These are phyloP conservation scores for Sinapis alba DNA, from an alignment of 441 rosid genomes.

Conservation along the genomic window DNA sequence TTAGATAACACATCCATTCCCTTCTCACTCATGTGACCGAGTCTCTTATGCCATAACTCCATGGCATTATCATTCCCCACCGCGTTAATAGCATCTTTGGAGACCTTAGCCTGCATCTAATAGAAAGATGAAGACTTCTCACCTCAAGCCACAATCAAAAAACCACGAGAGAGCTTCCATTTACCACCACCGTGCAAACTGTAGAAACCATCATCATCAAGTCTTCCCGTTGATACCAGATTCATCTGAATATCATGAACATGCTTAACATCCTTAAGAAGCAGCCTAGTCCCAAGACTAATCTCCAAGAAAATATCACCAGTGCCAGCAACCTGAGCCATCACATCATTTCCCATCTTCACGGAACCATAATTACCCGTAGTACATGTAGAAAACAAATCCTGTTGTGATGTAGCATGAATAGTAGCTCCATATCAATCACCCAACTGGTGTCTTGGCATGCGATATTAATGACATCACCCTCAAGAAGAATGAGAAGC, in stretches of 20 bases:
- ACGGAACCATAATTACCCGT: too few species aligned
- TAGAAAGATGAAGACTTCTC: neutral
- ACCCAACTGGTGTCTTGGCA: too few species aligned
- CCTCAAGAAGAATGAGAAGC: too few species aligned
- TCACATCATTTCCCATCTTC: too few species aligned
- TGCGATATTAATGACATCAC: too few species aligned
- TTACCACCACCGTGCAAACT: neutral
- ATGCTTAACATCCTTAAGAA: slow-evolving; percentile 9
- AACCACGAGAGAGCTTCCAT: neutral
- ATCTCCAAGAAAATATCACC: slow-evolving; percentile 1
- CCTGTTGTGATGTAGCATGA: too few species aligned
- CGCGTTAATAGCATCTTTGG: neutral
- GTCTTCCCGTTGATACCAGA: neutral
- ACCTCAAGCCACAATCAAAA: slow-evolving; percentile 2
- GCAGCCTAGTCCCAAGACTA: neutral
- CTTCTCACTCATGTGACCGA: too few species aligned
- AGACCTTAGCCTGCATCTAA: neutral
- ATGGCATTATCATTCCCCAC: neutral
- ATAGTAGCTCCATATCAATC: too few species aligned
- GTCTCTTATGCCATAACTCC: neutral
- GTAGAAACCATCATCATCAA: neutral
- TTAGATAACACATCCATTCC: neutral
- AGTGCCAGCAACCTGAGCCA: neutral
- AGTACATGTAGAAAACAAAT: too few species aligned
- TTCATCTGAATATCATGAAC: neutral